Evolutionary conservation across 2,329 filamentous ascomycete genomes (phyloP).

Genomic region (Verticillium tricorpus): DNA sequence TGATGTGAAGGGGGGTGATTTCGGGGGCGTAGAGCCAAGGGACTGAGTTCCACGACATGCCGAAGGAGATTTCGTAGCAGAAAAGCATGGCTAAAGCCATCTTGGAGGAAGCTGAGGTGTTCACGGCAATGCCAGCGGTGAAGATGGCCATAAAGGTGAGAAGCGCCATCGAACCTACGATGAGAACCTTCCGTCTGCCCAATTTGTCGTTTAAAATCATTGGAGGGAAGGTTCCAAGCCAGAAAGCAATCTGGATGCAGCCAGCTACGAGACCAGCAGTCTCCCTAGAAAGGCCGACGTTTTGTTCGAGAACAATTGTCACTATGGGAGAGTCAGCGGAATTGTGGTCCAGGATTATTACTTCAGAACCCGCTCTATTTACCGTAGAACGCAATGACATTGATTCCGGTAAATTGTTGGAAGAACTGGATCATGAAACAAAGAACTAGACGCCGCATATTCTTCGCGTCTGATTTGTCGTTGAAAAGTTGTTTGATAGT

Average conservation of each 20-base stretch:
- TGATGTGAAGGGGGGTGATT: background rate
- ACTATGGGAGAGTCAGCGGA: too few relatives aligned
- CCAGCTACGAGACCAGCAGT: background rate
- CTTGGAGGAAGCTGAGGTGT: background rate
- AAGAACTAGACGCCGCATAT: background rate
- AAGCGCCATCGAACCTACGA: background rate
- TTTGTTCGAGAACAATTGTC: background rate
- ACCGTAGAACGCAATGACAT: background rate
- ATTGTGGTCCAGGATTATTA: background rate
- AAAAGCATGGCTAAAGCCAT: background rate
- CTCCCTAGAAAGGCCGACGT: background rate
- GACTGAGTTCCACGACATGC: background rate
- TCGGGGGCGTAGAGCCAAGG: background rate
- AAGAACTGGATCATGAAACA: background rate
- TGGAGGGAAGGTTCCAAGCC: background rate
- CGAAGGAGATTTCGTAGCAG: background rate
- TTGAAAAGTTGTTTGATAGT: background rate
- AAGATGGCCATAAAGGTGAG: background rate
- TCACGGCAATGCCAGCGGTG: background rate
- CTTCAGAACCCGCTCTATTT: background rate
- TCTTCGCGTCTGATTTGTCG: background rate
- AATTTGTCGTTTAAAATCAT: background rate
- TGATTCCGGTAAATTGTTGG: background rate
- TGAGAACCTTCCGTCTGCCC: background rate
- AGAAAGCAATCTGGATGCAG: conserved; percentile 1